Evolutionary conservation across 2,329 filamentous ascomycete species (phyloP).

Genomic region (Fusarium chuoi): DNA sequence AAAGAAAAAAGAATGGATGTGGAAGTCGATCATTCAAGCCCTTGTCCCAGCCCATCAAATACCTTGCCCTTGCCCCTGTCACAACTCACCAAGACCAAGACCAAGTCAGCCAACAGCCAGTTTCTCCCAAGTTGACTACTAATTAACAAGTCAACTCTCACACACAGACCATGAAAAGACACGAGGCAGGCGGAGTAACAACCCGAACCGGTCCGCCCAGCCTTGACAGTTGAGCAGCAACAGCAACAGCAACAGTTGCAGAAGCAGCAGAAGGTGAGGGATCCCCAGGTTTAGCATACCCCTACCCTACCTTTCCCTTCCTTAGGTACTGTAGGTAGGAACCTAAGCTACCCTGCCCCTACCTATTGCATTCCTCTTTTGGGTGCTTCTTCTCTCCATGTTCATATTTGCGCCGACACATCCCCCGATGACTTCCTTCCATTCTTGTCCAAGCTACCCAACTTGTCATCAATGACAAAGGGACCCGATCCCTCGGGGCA

Average conservation of each 20-base stretch:
- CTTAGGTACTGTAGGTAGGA: too few relatives aligned
- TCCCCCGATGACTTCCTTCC: neutral
- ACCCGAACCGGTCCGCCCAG: conserved; percentile 35
- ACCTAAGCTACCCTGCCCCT: neutral
- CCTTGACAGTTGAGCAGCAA: conserved; percentile 12
- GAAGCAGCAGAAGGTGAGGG: conserved; percentile 1
- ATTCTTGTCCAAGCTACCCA: neutral
- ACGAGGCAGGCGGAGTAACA: conserved; percentile 37
- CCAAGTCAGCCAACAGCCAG: neutral
- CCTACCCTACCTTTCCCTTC: neutral
- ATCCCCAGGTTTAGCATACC: conserved; percentile 34
- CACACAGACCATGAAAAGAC: conserved; percentile 27
- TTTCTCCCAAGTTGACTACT: neutral
- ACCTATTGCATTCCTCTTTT: conserved; percentile 2
- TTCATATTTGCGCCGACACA: conserved; percentile 13
- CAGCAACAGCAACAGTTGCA: conserved; percentile 1
- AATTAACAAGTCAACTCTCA: neutral
- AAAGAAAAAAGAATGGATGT: neutral
- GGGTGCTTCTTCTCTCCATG: conserved; percentile 2
- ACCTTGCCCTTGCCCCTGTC: conserved; percentile 2
- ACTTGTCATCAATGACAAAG: conserved; percentile 16
- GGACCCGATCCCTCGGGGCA: conserved; percentile 20
- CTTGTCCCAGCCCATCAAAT: conserved; percentile 20
- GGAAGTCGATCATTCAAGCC: conserved; percentile 28
- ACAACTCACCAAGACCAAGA: neutral